A percentile compares a stretch with the other conserved stretches of the same genome.
phyloP scores from a whole-genome alignment of 192 early-diverging fungal species.

The Allomyces javanicus region DNA sequence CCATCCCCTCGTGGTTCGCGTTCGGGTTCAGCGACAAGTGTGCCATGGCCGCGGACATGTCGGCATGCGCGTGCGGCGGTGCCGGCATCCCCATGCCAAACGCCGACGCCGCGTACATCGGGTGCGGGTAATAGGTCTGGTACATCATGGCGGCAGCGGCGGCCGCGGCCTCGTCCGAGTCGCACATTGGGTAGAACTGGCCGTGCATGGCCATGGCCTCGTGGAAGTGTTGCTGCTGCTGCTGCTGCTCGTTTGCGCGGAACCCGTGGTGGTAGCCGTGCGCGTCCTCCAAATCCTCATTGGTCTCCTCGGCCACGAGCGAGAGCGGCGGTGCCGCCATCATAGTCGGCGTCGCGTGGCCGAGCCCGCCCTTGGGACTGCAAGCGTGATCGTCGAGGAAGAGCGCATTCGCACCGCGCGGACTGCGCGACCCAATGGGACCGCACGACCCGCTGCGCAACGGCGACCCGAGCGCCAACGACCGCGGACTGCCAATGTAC shows the following conservation, averaged over 20 bases:
- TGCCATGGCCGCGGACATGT: too few relatives aligned
- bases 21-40: too few relatives aligned
- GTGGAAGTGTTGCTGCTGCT: not conserved
- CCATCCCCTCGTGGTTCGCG: too few relatives aligned
- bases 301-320: not conserved
- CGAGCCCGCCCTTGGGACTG: not conserved
- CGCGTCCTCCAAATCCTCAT: not conserved
- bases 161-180: too few relatives aligned
- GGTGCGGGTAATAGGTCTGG: too few relatives aligned
- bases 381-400: not conserved
- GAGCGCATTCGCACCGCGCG: not conserved
- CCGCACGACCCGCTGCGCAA: not conserved
- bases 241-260: not conserved
- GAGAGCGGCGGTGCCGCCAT: not conserved
- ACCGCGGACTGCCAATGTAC: not conserved
- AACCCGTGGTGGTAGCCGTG: not conserved
- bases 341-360: not conserved
- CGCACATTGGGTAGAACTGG: too few relatives aligned
- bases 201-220: too few relatives aligned
- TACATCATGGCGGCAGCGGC: too few relatives aligned
- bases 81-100: not conserved
- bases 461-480: not conserved
- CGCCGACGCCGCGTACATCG: too few relatives aligned
- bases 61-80: not conserved
- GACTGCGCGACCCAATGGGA: not conserved